Percentiles rank a stretch among this genome's conserved stretches.
Evolutionary conservation across 305 asterid genomes (phyloP).

Genomic region (Fraxinus floribunda): DNA sequence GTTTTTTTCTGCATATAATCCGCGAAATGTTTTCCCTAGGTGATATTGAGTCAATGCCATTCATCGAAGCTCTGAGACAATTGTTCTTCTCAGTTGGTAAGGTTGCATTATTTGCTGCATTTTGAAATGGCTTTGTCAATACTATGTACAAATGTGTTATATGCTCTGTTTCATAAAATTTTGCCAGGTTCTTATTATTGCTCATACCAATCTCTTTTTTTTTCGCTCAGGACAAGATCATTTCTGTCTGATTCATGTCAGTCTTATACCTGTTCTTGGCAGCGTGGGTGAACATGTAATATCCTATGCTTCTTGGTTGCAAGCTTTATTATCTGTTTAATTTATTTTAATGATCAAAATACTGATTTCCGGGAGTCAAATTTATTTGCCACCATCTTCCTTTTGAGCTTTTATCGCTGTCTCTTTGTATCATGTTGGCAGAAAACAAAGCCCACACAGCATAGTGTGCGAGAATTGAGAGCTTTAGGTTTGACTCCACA

Average conservation of each 20-base stretch:
- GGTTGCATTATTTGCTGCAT: slow-evolving; percentile 24
- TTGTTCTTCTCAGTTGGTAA: slow-evolving; percentile 81
- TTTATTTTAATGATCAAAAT: not conserved
- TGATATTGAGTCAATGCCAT: slow-evolving; percentile 86
- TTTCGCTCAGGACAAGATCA: slow-evolving; percentile 59
- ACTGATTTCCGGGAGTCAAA: not conserved
- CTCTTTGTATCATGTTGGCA: slow-evolving; percentile 32
- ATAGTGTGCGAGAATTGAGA: slow-evolving; percentile 88
- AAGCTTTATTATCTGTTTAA: not conserved
- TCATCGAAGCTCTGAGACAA: slow-evolving; percentile 81
- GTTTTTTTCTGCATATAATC: slow-evolving; percentile 12
- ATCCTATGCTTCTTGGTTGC: slow-evolving; percentile 15
- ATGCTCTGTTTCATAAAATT: not conserved
- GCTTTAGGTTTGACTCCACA: slow-evolving; percentile 92
- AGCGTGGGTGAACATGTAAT: slow-evolving; percentile 96
- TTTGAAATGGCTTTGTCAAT: not conserved
- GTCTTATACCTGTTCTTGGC: slow-evolving; percentile 88
- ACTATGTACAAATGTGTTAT: not conserved
- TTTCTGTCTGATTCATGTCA: slow-evolving; percentile 92
- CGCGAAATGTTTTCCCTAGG: slow-evolving; percentile 39
- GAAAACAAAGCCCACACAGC: slow-evolving; percentile 99
- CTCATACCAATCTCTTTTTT: slow-evolving; percentile 2
- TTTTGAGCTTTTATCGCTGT: slow-evolving; percentile 1
- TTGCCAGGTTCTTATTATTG: not conserved
- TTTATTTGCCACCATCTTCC: not conserved